These are phyloP conservation scores for Fusarium ramigenum DNA, from an alignment of 2,329 filamentous ascomycete species.

Conservation along the genomic window DNA sequence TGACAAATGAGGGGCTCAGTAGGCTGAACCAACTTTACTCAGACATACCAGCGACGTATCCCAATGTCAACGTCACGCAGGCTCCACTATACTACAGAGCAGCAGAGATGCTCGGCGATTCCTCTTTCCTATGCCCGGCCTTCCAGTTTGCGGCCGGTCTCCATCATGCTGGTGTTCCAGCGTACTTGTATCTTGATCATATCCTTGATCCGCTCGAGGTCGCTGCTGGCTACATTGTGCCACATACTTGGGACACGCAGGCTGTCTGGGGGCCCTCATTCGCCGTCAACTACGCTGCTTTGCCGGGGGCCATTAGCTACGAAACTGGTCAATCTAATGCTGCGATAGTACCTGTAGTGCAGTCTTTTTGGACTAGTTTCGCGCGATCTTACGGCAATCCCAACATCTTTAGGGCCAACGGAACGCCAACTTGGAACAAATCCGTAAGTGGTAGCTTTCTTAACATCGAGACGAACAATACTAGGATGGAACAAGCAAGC, in stretches of 20 bases:
- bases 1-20: not conserved
- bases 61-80: not conserved
- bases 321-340: not conserved
- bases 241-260: not conserved
- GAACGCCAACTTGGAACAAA: not conserved
- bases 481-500: not conserved
- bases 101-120: not conserved
- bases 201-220: not conserved
- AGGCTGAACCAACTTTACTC: not conserved
- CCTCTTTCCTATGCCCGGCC: not conserved
- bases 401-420: not conserved
- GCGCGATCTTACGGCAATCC: not conserved
- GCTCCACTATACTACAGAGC: not conserved
- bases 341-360: not conserved
- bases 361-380: not conserved
- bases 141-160: not conserved
- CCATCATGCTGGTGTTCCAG: not conserved
- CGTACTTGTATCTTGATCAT: not conserved
- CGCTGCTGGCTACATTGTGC: not conserved
- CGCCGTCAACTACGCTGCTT: not conserved
- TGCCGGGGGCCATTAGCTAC: not conserved
- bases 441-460: not conserved
- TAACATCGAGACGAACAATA: not conserved
- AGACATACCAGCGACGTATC: not conserved
- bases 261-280: not conserved